Conservation (phyloP, 306 rosid genomes). For the Prunus salicina region DNA sequence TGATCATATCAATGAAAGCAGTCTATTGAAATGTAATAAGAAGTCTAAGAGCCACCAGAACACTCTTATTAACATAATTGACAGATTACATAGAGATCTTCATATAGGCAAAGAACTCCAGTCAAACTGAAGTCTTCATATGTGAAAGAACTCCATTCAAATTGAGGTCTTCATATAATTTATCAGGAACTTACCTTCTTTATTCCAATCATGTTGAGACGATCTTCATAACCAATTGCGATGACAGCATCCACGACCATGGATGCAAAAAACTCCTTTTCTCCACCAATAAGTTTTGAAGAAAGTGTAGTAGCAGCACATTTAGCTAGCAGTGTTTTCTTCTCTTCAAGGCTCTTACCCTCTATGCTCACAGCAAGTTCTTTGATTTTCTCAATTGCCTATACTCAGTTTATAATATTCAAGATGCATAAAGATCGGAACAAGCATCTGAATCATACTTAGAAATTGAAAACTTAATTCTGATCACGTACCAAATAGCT, state of each 20-base stretch:
- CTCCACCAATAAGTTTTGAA: slow-evolving; percentile 97
- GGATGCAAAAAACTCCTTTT: slow-evolving; percentile 91
- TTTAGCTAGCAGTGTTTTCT: slow-evolving; percentile 80
- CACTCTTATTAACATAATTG: background rate
- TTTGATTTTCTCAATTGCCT: slow-evolving; percentile 89
- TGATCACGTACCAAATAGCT: slow-evolving; percentile 50
- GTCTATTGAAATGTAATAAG: background rate
- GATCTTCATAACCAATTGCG: slow-evolving; percentile 85
- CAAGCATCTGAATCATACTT: slow-evolving; percentile 2
- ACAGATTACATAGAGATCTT: background rate
- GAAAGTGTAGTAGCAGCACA: slow-evolving; percentile 99
- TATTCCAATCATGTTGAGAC: slow-evolving; percentile 95
- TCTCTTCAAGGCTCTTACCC: slow-evolving; percentile 92
- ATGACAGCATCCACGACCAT: slow-evolving; percentile 95
- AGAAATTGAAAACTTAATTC: background rate
- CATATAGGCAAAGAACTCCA: background rate
- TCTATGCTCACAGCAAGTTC: slow-evolving; percentile 87
- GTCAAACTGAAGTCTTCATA: background rate
- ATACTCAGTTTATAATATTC: background rate
- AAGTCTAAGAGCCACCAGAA: background rate
- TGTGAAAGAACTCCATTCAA: background rate
- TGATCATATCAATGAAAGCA: background rate
- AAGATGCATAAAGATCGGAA: background rate
- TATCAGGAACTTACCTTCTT: slow-evolving; percentile 60
- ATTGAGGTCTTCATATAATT: background rate